A percentile compares a stretch with the other conserved stretches of the same genome.
Conservation (phyloP, 495 filamentous ascomycete genomes). For the Hypoxylon fragiforme region DNA sequence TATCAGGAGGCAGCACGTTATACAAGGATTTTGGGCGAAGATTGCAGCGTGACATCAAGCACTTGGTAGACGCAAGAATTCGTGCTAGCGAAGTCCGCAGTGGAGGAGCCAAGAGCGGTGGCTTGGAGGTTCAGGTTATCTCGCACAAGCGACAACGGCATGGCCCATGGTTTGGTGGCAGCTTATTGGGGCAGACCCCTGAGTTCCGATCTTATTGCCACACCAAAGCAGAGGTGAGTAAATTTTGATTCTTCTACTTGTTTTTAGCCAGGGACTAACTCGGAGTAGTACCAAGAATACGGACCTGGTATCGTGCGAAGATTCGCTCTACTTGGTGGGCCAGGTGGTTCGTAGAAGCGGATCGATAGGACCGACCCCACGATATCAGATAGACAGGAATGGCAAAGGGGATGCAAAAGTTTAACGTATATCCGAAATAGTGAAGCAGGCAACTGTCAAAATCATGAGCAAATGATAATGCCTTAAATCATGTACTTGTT, state of each 20-base stretch:
- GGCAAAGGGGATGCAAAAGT: slow-evolving; percentile 24
- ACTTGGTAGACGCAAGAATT: slow-evolving; percentile 75
- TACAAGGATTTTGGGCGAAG: slow-evolving; percentile 97
- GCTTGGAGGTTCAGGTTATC: slow-evolving; percentile 94
- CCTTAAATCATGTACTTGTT: not conserved
- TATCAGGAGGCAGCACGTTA: slow-evolving; percentile 93
- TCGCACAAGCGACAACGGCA: slow-evolving; percentile 95
- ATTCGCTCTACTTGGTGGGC: slow-evolving; percentile 92
- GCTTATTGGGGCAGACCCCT: slow-evolving; percentile 94
- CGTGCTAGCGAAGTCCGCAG: slow-evolving; percentile 75
- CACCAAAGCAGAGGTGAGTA: slow-evolving; percentile 78
- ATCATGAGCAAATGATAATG: slow-evolving; percentile 15
- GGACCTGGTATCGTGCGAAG: slow-evolving; percentile 93
- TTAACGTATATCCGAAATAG: slow-evolving; percentile 29
- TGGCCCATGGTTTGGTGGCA: slow-evolving; percentile 98
- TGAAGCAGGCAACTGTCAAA: slow-evolving; percentile 24
- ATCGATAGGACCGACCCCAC: slow-evolving; percentile 2
- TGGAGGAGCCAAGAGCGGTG: slow-evolving; percentile 89
- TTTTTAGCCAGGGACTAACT: slow-evolving; percentile 19
- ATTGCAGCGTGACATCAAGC: slow-evolving; percentile 93
- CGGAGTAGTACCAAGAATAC: slow-evolving; percentile 79
- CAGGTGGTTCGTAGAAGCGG: slow-evolving; percentile 62
- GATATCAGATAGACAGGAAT: slow-evolving; percentile 29
- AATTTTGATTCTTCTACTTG: slow-evolving; percentile 9
- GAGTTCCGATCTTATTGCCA: slow-evolving; percentile 99